phyloP scores from a whole-genome alignment of 768 basidiomycete genomes.

The Pleurotus salmoneostramineus region DNA sequence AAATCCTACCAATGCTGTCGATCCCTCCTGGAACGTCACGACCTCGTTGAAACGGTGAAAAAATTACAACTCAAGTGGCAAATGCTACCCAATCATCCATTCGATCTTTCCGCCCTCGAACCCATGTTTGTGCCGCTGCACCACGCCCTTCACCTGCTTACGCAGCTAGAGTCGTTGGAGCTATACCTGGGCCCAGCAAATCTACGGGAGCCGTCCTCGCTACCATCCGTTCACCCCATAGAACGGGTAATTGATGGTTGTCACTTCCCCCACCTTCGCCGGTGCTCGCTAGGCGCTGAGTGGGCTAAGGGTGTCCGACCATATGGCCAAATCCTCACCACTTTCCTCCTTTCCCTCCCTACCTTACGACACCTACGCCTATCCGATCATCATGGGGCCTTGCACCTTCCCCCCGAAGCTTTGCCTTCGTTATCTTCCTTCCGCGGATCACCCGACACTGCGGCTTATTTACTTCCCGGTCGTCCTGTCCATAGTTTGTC shows the following conservation, averaged over 20 bases:
- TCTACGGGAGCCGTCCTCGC: slow-evolving; percentile 14
- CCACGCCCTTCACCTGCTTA: slow-evolving; percentile 28
- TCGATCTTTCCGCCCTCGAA: slow-evolving; percentile 25
- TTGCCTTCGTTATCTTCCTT: slow-evolving; percentile 50
- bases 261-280: slow-evolving; percentile 35
- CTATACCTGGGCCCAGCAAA: slow-evolving; percentile 47
- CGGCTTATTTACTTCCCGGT: slow-evolving; percentile 56
- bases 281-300: slow-evolving; percentile 42
- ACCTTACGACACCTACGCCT: slow-evolving; percentile 42
- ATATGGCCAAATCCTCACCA: slow-evolving; percentile 33
- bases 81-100: slow-evolving; percentile 26
- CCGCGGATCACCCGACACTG: slow-evolving; percentile 57
- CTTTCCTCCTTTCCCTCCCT: slow-evolving; percentile 39
- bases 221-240: slow-evolving; percentile 34
- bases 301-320: slow-evolving; percentile 36
- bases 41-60: slow-evolving; percentile 42
- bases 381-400: slow-evolving; percentile 37
- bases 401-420: slow-evolving; percentile 37
- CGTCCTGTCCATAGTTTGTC: slow-evolving; percentile 53
- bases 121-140: slow-evolving; percentile 36
- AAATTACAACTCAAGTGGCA: slow-evolving; percentile 55
- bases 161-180: slow-evolving; percentile 50
- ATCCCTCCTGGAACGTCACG: slow-evolving; percentile 40
- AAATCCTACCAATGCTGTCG: slow-evolving; percentile 49
- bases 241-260: slow-evolving; percentile 38